phyloP scores from a whole-genome alignment of 2,329 filamentous ascomycete species.

The Trichoderma sp. region DNA sequence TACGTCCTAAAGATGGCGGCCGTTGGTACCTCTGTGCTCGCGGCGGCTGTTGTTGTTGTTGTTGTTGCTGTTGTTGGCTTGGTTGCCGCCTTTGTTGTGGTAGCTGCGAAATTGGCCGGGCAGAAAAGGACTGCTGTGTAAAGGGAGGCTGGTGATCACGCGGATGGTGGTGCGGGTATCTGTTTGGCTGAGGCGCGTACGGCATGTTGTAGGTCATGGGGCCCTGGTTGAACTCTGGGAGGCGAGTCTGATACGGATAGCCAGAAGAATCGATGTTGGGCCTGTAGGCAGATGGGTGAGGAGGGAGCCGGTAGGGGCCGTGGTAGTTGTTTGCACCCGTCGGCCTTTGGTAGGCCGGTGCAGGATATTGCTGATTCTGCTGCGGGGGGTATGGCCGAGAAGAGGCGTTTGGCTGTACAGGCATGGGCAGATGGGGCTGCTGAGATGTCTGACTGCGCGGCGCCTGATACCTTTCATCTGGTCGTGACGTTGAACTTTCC shows the following conservation, averaged over 20 bases:
- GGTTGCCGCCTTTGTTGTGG: conserved; percentile 26
- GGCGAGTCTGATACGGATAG: conserved; percentile 26
- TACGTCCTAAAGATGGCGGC: conserved; percentile 18
- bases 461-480: conserved; percentile 28
- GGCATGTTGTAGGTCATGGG: conserved; percentile 13
- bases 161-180: conserved; percentile 20
- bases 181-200: conserved; percentile 8
- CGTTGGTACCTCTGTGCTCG: conserved; percentile 19
- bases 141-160: conserved; percentile 21
- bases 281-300: conserved; percentile 23
- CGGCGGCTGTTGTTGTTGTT: conserved; percentile 26
- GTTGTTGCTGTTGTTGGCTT: conserved; percentile 28
- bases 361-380: conserved; percentile 1
- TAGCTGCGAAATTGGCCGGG: conserved; percentile 20
- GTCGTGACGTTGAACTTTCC: conserved; percentile 40
- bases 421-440: neutral
- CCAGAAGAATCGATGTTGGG: conserved; percentile 28
- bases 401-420: neutral
- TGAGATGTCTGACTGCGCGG: neutral
- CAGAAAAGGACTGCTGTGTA: conserved; percentile 21
- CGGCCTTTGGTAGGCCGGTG: neutral
- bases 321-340: conserved; percentile 15
- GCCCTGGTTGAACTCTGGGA: conserved; percentile 2
- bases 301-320: conserved; percentile 19
- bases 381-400: neutral